Evolutionary conservation across 2,329 filamentous ascomycete species (phyloP).

Genomic region (Epichloe hybrida): DNA sequence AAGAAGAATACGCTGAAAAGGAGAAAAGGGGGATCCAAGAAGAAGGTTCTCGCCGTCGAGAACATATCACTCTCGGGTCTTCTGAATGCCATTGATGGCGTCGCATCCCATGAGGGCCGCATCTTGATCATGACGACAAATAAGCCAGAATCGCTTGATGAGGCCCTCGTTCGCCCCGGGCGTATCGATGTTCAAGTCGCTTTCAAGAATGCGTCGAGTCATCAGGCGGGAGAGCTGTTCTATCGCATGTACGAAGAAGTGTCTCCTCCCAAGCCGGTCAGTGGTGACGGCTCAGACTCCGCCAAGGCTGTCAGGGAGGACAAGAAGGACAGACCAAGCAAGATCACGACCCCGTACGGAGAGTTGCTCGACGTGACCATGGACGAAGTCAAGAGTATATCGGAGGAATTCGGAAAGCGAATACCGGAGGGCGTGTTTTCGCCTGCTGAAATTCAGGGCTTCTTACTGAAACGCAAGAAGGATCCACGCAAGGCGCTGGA

Average conservation of each 20-base stretch:
- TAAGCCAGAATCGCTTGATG: conserved; percentile 57
- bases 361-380: conserved; percentile 18
- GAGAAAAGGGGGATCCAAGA: conserved; percentile 8
- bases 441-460: conserved; percentile 53
- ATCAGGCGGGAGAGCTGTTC: conserved; percentile 45
- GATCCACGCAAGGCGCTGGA: conserved; percentile 39
- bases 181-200: conserved; percentile 57
- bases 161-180: conserved; percentile 60
- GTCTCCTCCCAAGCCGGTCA: conserved; percentile 2
- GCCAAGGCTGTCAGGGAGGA: not conserved
- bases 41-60: conserved; percentile 11
- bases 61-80: conserved; percentile 66
- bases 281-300: not conserved
- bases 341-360: not conserved
- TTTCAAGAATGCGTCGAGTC: conserved; percentile 43
- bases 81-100: conserved; percentile 73
- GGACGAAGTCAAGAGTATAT: conserved; percentile 30
- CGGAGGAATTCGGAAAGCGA: conserved; percentile 33
- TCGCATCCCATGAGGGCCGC: conserved; percentile 64
- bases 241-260: conserved; percentile 42
- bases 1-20: conserved; percentile 8
- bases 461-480: conserved; percentile 48
- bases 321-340: conserved; percentile 1
- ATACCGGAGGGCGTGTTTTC: conserved; percentile 41
- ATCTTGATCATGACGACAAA: conserved; percentile 78